Conservation (phyloP, 371 early-diverging fungal genomes). For the Cokeromyces recurvatus region DNA sequence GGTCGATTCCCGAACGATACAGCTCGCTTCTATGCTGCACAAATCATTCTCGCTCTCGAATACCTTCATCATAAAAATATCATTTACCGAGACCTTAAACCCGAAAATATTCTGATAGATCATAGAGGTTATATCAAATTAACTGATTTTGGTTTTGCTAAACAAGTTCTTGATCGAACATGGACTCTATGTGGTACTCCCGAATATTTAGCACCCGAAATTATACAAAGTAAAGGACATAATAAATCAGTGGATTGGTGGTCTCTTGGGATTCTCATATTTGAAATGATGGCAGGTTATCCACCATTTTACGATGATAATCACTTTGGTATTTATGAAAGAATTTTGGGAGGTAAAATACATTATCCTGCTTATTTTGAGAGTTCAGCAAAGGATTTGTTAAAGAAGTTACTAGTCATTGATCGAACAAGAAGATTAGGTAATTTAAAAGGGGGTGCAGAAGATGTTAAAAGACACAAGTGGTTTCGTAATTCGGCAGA, state of each 20-base stretch:
- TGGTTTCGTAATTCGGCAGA: conserved; percentile 72
- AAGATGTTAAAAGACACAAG: conserved; percentile 77
- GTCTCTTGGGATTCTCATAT: conserved; percentile 96
- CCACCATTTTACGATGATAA: conserved; percentile 98
- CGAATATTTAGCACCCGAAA: conserved; percentile 98
- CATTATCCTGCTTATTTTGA: conserved; percentile 77
- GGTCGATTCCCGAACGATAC: conserved; percentile 88
- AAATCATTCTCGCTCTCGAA: conserved; percentile 78
- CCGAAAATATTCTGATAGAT: conserved; percentile 92
- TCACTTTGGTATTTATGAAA: conserved; percentile 81
- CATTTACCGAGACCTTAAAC: conserved; percentile 95
- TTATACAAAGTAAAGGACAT: conserved; percentile 96
- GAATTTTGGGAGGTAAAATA: conserved; percentile 72
- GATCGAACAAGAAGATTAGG: conserved; percentile 78
- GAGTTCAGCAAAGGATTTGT: conserved; percentile 68
- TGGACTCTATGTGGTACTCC: conserved; percentile 99
- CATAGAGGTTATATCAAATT: conserved; percentile 94
- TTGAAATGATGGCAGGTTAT: conserved; percentile 92
- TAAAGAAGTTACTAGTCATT: conserved; percentile 71
- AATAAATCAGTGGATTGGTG: conserved; percentile 98
- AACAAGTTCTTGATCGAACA: conserved; percentile 72
- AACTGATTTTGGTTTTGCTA: conserved; percentile 99
- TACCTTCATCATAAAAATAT: conserved; percentile 91
- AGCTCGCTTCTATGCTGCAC: conserved; percentile 80
- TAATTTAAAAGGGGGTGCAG: conserved; percentile 45